A percentile compares a stretch with the other conserved stretches of the same genome.
These are phyloP conservation scores for Botrytis fabae DNA, from an alignment of 2,329 filamentous ascomycete species.

Conservation along the genomic window DNA sequence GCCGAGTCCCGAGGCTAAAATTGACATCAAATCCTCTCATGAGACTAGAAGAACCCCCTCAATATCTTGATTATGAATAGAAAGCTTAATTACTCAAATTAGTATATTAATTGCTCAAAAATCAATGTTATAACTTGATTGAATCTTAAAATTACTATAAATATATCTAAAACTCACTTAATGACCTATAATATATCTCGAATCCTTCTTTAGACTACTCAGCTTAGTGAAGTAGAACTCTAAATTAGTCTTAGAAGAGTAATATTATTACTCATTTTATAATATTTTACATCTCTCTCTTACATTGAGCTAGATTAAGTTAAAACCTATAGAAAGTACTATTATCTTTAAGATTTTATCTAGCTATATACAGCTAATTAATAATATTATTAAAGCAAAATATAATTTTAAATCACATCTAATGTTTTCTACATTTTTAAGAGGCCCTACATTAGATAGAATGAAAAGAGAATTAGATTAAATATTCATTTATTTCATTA, in stretches of 20 bases:
- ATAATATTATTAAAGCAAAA: fast-evolving
- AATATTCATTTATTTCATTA: neutral
- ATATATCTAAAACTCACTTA: neutral
- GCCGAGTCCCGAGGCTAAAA: too few species aligned
- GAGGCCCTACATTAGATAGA: fast-evolving
- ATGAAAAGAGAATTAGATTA: neutral
- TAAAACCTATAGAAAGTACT: neutral
- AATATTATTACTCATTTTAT: neutral
- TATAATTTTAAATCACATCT: fast-evolving
- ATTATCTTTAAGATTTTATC: neutral
- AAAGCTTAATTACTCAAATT: neutral
- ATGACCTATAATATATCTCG: neutral
- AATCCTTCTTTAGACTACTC: neutral
- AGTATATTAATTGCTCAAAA: neutral
- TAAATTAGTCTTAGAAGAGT: fast-evolving
- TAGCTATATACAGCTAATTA: neutral
- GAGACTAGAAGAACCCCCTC: neutral
- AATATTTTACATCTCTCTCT: neutral
- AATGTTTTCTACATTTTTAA: fast-evolving
- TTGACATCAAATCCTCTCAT: neutral
- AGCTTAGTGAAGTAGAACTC: neutral
- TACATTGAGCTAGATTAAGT: neutral
- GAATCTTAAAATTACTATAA: fast-evolving
- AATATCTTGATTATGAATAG: neutral
- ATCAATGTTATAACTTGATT: neutral